Percentiles rank a stretch among this genome's conserved stretches.
Evolutionary conservation across 1,139 yeast species (phyloP).

Genomic region (Spathaspora sp.): DNA sequence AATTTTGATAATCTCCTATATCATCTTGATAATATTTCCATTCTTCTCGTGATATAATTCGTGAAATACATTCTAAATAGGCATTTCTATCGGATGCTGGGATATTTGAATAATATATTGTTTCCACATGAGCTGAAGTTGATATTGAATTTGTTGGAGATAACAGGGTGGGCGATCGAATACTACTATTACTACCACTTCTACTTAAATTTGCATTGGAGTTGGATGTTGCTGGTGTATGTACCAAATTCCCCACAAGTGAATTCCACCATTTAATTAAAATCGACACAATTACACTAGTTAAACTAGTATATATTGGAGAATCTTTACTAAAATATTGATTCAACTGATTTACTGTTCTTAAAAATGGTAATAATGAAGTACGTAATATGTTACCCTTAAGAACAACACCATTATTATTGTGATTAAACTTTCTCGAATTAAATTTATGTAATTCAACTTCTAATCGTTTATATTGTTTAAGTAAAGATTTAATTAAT

Average conservation of each 20-base stretch:
- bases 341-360: constrained; percentile 34
- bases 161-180: not conserved
- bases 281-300: constrained; percentile 37
- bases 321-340: constrained; percentile 22
- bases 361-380: constrained; percentile 62
- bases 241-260: constrained; percentile 42
- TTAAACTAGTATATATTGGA: constrained; percentile 32
- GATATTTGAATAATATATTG: constrained; percentile 11
- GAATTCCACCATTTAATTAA: constrained; percentile 69
- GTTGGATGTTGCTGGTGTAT: constrained; percentile 4
- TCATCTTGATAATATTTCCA: constrained; percentile 46
- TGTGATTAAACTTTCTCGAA: constrained; percentile 38
- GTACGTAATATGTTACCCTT: constrained; percentile 70
- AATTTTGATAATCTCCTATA: constrained; percentile 25
- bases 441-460: constrained; percentile 47
- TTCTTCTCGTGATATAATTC: constrained; percentile 62
- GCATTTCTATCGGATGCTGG: constrained; percentile 57
- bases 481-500: constrained; percentile 29
- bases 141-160: constrained; percentile 4
- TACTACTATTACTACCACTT: not conserved
- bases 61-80: constrained; percentile 69
- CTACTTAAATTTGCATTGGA: constrained; percentile 13
- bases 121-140: constrained; percentile 3
- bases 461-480: constrained; percentile 46
- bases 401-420: constrained; percentile 34